Evolutionary conservation across 371 early-diverging fungal species (phyloP), one percentile per base, ranked within the genome.

Genomic region (Conidiobolus incongruus): DNA sequence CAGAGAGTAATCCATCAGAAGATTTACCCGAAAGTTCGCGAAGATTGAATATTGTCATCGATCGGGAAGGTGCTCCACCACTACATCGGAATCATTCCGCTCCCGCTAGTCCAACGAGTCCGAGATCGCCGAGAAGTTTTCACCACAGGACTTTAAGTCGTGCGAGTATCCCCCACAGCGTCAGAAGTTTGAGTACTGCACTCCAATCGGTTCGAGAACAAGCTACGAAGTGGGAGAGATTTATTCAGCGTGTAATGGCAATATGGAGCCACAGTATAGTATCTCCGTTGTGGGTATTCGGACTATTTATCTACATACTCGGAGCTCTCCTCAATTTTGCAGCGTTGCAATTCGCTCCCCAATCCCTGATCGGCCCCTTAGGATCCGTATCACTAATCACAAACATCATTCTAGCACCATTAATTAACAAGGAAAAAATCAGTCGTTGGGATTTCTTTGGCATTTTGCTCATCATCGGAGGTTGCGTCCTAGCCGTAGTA

Each of bases 341-440:
- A 21, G 82, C 86, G 0, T 61, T 86, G 44, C 67, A 81, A 31
- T 88, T 82, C 53, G 87, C 87, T 4, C 77, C 84, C 2, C 89
- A 88, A 59, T 85, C 85, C 1, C 55, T 88, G 21, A 65, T 85
- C 10, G 84, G 85, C 0, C 82, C 81, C 2, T 63, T 86, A 23
- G 77, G 83, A 24, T 78, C 81, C 3, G 66, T 80, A 4, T 76
- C 87, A 0, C 63, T 88, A 15, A 77, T 88, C 6, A 70, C 78
- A 2, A 88, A 88, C 45, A 75, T 77, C 32, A 71, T 88, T 32
- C 61, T 84, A 34, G 89, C 89, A 1, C 89, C 89, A 0, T 40
- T 81, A 21, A 68, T 88, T 35, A 86, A 88, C 63, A 59, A 71
- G 40, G 87, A 88, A 48, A 72, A 67, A 30, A 52, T 70, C 13